These are phyloP conservation scores for Tetracladium maxilliforme DNA, from an alignment of 2,329 filamentous ascomycete species.

Conservation along the genomic window DNA sequence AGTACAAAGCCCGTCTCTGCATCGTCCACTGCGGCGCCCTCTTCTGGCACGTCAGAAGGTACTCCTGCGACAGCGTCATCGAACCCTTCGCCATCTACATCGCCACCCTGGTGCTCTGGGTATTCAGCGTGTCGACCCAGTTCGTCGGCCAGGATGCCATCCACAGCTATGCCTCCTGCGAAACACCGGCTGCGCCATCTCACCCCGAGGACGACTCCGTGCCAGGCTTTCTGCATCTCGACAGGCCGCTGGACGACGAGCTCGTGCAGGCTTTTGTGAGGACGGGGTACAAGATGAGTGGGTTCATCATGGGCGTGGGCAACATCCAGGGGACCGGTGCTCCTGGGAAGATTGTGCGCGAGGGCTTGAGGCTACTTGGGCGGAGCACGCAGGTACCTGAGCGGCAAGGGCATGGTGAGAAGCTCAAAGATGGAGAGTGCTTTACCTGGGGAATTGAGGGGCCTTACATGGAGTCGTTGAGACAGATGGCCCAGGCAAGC, in stretches of 20 bases:
- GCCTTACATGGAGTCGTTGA: too few relatives aligned
- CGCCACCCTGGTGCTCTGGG: conserved; percentile 22
- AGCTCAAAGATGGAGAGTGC: too few relatives aligned
- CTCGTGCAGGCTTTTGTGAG: conserved; percentile 6
- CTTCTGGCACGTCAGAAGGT: conserved; percentile 29
- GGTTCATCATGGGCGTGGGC: conserved; percentile 5
- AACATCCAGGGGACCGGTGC: conserved; percentile 3
- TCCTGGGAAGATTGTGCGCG: conserved; percentile 4
- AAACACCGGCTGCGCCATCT: neutral
- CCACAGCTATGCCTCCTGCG: neutral
- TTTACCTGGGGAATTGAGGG: too few relatives aligned
- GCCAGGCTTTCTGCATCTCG: conserved; percentile 5
- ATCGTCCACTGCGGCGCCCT: conserved; percentile 26
- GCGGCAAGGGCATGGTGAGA: too few relatives aligned
- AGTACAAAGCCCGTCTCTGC: conserved; percentile 28
- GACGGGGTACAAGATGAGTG: conserved; percentile 4
- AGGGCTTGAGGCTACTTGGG: conserved; percentile 4
- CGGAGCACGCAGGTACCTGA: too few relatives aligned
- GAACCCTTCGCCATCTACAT: conserved; percentile 22
- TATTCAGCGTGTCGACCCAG: conserved; percentile 14
- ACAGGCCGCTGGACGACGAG: conserved; percentile 7
- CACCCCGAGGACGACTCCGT: conserved; percentile 1
- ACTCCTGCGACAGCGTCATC: conserved; percentile 22
- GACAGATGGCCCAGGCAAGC: too few relatives aligned
- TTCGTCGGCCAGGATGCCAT: neutral